Evolutionary conservation across 1,139 yeast species (phyloP).

Genomic region (Protomyces pachydermus): DNA sequence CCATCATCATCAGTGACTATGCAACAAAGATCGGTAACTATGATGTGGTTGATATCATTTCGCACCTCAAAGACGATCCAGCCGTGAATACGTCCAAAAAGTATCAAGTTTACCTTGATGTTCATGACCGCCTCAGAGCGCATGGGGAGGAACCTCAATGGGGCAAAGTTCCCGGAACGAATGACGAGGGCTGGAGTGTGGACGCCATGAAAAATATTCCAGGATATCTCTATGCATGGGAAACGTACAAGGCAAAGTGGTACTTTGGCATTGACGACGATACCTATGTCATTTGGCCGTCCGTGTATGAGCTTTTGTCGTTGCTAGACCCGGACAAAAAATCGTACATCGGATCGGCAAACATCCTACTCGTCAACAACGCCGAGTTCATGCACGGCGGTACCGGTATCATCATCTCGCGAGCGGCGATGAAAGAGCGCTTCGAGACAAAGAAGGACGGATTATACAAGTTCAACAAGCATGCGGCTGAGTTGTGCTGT

Average conservation of each 20-base stretch:
- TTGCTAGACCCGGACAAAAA: constrained; percentile 35
- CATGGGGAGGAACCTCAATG: background rate
- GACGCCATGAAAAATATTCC: constrained; percentile 43
- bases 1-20: constrained; percentile 5
- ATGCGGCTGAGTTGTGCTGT: constrained; percentile 37
- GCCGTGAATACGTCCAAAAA: background rate
- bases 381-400: constrained; percentile 43
- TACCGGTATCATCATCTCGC: constrained; percentile 41
- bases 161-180: constrained; percentile 12
- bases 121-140: background rate
- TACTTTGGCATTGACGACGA: constrained; percentile 43
- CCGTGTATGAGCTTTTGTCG: constrained; percentile 35
- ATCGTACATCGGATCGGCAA: constrained; percentile 36
- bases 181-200: constrained; percentile 39
- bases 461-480: constrained; percentile 34
- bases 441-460: constrained; percentile 34
- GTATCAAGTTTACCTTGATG: background rate
- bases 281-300: constrained; percentile 39
- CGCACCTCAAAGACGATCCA: background rate
- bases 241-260: constrained; percentile 39
- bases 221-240: constrained; percentile 41
- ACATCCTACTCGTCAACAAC: constrained; percentile 1
- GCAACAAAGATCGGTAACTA: background rate
- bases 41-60: constrained; percentile 6
- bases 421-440: constrained; percentile 36